Percentiles rank a stretch among this genome's conserved stretches.
phyloP scores from a whole-genome alignment of 768 basidiomycete species.

The Tricholoma terreum region DNA sequence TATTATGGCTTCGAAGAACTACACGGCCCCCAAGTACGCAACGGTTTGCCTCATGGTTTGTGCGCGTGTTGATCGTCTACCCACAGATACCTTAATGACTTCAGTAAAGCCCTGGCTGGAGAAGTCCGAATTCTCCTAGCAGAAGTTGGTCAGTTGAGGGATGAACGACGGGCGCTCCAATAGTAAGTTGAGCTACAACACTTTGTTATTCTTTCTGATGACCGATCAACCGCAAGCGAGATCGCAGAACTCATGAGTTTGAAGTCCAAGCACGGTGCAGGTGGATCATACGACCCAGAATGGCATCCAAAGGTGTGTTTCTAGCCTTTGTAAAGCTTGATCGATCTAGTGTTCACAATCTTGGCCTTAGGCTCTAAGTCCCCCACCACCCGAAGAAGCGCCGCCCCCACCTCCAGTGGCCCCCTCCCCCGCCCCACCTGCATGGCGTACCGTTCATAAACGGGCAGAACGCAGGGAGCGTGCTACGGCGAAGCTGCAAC shows the following conservation, averaged over 20 bases:
- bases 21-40: conserved; percentile 16
- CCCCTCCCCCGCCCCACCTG: conserved; percentile 54
- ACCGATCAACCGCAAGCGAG: conserved; percentile 47
- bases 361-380: conserved; percentile 28
- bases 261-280: conserved; percentile 78
- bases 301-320: conserved; percentile 62
- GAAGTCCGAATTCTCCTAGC: conserved; percentile 77
- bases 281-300: conserved; percentile 73
- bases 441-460: conserved; percentile 73
- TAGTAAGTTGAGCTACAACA: conserved; percentile 47
- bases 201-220: neutral
- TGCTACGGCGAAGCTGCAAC: conserved; percentile 38
- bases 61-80: neutral
- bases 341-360: conserved; percentile 1
- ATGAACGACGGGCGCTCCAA: conserved; percentile 72
- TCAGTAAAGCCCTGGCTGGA: conserved; percentile 75
- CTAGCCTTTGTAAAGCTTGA: conserved; percentile 5
- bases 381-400: conserved; percentile 27
- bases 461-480: conserved; percentile 53
- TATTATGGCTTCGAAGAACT: conserved; percentile 7
- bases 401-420: conserved; percentile 43
- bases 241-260: conserved; percentile 82
- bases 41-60: neutral
- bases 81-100: conserved; percentile 69
- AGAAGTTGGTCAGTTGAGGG: conserved; percentile 79